Conservation (phyloP, 2,329 filamentous ascomycete species). For the Rutstroemia sp. region DNA sequence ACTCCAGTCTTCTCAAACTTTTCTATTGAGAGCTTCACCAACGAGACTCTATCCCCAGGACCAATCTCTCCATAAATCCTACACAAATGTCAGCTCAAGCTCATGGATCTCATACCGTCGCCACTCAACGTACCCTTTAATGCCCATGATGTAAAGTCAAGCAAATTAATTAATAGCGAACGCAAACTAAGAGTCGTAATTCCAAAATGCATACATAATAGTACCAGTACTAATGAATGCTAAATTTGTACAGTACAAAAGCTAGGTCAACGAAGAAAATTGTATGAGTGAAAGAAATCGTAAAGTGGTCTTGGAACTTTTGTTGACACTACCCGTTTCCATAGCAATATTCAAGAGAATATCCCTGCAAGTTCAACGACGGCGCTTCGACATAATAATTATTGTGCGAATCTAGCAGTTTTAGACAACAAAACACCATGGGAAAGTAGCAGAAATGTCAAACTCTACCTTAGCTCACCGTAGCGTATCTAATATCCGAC, state of each 20-base stretch:
- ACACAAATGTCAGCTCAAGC: background rate
- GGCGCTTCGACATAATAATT: too few species aligned
- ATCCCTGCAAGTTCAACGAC: background rate
- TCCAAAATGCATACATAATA: slow-evolving; percentile 4
- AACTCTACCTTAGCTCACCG: slow-evolving; percentile 43
- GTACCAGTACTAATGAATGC: slow-evolving; percentile 2
- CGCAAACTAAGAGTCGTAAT: background rate
- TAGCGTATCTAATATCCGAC: slow-evolving; percentile 50
- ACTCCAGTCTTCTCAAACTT: slow-evolving; percentile 63
- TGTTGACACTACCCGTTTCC: background rate
- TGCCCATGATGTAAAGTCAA: slow-evolving; percentile 44
- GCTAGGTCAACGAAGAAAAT: background rate
- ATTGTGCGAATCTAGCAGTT: background rate
- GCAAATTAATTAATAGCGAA: background rate
- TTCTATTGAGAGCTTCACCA: slow-evolving; percentile 75
- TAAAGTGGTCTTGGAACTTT: background rate
- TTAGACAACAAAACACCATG: slow-evolving; percentile 9
- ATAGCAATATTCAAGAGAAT: background rate
- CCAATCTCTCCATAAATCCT: slow-evolving; percentile 92
- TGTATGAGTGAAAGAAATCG: background rate
- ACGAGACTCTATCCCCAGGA: slow-evolving; percentile 66
- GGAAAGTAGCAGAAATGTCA: slow-evolving; percentile 21
- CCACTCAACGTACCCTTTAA: slow-evolving; percentile 47
- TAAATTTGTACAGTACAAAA: background rate
- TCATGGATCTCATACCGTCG: background rate